Conservation (phyloP, 768 basidiomycete species). For the Lactarius deliciosus region DNA sequence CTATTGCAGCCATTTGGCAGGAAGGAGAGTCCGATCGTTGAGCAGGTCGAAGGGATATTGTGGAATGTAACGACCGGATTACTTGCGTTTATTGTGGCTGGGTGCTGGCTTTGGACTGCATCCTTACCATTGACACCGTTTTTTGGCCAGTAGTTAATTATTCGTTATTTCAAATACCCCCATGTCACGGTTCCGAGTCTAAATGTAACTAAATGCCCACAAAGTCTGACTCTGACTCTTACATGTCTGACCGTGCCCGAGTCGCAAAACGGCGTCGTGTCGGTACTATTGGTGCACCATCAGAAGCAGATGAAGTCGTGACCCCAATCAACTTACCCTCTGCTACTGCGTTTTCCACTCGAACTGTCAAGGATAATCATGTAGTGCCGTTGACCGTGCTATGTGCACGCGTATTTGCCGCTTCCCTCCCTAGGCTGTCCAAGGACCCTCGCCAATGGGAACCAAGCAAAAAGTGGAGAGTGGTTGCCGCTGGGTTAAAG, state of each 20-base stretch:
- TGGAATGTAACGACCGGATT: constrained; percentile 48
- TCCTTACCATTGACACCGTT: constrained; percentile 5
- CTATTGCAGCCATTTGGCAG: constrained; percentile 30
- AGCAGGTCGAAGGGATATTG: constrained; percentile 36
- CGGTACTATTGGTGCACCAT: constrained; percentile 47
- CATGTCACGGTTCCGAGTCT: background rate
- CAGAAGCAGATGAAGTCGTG: constrained; percentile 44
- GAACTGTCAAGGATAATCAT: constrained; percentile 33
- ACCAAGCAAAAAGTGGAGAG: constrained; percentile 20
- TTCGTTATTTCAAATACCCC: background rate
- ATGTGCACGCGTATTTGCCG: constrained; percentile 53
- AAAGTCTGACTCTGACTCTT: background rate
- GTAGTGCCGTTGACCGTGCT: constrained; percentile 49
- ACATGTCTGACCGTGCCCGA: constrained; percentile 21
- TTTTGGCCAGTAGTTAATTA: background rate
- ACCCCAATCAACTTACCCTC: constrained; percentile 44
- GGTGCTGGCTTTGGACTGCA: constrained; percentile 19
- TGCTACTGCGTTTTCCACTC: constrained; percentile 50
- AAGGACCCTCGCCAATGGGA: constrained; percentile 43
- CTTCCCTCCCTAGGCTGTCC: constrained; percentile 44
- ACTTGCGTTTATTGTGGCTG: constrained; percentile 34
- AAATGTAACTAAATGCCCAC: no score
- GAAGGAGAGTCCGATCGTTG: constrained; percentile 19
- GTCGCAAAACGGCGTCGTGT: constrained; percentile 36
- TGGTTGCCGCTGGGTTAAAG: constrained; percentile 43